Conservation (phyloP, 345 rosid genomes). For the Excoecaria agallocha region DNA sequence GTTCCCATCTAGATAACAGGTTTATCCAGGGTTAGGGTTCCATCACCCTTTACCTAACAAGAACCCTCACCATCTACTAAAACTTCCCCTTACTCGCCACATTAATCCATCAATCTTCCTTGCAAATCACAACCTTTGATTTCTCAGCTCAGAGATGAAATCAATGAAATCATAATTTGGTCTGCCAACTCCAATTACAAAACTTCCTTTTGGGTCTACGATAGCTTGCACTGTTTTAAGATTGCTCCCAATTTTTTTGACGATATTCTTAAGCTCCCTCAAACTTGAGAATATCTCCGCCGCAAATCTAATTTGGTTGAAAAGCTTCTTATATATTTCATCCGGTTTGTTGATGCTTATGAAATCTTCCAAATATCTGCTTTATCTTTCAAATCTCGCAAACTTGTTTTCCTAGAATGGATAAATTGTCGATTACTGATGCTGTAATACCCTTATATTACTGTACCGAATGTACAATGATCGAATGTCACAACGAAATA, state of each 20-base stretch:
- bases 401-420: constrained; percentile 8
- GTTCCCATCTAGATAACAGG: too few relatives aligned
- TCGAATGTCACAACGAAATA: too few relatives aligned
- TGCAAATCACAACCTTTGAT: constrained; percentile 55
- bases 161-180: constrained; percentile 33
- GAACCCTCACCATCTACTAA: constrained; percentile 27
- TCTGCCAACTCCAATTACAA: constrained; percentile 20
- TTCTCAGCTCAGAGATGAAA: constrained; percentile 41
- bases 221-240: constrained; percentile 37
- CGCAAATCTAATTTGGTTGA: constrained; percentile 42
- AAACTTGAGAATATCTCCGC: constrained; percentile 44
- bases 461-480: too few relatives aligned
- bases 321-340: constrained; percentile 49
- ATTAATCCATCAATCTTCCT: constrained; percentile 55
- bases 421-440: constrained; percentile 17
- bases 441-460: too few relatives aligned
- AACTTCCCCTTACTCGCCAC: constrained; percentile 45
- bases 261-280: constrained; percentile 57
- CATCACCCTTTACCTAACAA: too few relatives aligned
- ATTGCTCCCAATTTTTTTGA: constrained; percentile 40
- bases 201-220: constrained; percentile 40
- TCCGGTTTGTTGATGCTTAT: constrained; percentile 49
- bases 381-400: constrained; percentile 27
- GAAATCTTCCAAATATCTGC: constrained; percentile 49
- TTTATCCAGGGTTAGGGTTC: too few relatives aligned